These are phyloP conservation scores for Musa schizocarpa DNA, from an alignment of 176 grass and related monocot genomes.

Conservation along the genomic window DNA sequence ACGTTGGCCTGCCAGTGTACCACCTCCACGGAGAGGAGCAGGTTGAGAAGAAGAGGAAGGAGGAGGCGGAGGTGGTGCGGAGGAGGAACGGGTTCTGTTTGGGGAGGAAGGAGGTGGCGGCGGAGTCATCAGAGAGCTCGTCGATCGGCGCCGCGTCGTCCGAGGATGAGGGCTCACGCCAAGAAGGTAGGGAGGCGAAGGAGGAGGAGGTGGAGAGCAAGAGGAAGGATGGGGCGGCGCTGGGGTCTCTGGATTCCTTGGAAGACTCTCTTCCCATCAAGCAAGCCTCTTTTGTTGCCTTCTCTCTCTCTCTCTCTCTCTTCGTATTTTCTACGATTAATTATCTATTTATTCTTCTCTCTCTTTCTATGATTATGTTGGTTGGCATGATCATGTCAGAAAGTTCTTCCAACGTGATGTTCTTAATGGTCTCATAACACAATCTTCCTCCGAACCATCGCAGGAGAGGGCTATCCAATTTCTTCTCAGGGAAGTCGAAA, in stretches of 20 bases:
- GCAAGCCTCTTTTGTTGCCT: constrained; percentile 5
- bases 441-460: background rate
- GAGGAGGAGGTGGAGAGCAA: constrained; percentile 16
- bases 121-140: constrained; percentile 25
- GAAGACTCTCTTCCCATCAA: constrained; percentile 9
- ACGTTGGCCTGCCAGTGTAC: background rate
- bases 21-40: constrained; percentile 18
- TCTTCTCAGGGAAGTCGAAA: constrained; percentile 86
- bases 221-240: background rate
- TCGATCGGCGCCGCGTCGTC: constrained; percentile 24
- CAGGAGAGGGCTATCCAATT: constrained; percentile 84
- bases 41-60: constrained; percentile 2
- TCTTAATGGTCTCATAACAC: too few relatives aligned
- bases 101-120: constrained; percentile 21
- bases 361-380: too few relatives aligned
- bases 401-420: too few relatives aligned
- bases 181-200: constrained; percentile 21
- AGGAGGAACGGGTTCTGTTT: constrained; percentile 14
- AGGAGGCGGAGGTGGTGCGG: background rate
- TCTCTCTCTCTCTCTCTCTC: background rate
- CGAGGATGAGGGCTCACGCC: constrained; percentile 9
- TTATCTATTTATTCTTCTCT: too few relatives aligned
- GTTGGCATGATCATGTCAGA: too few relatives aligned
- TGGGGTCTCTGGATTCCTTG: constrained; percentile 30
- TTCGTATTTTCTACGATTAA: background rate